These are phyloP conservation scores for Xylariaceae sp. DNA, from an alignment of 2,329 filamentous ascomycete species.

Conservation along the genomic window DNA sequence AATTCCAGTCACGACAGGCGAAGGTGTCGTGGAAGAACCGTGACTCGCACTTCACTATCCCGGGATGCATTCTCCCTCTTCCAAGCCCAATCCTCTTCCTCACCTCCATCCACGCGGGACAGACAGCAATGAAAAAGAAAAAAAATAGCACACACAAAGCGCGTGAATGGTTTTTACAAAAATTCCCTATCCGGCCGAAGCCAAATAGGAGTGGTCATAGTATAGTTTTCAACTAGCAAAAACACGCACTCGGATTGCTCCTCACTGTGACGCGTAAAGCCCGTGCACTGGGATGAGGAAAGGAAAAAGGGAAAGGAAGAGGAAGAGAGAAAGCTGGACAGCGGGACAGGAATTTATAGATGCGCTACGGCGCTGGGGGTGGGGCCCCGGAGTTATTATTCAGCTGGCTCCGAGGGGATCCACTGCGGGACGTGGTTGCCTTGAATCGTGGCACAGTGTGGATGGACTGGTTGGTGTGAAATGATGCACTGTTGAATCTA, in stretches of 20 bases:
- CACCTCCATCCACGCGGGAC: conserved; percentile 41
- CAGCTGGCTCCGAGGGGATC: neutral
- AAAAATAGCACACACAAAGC: conserved; percentile 4
- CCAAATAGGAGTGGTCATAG: conserved; percentile 70
- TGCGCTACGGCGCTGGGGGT: neutral
- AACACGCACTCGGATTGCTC: conserved; percentile 82
- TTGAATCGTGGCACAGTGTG: neutral
- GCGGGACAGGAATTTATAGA: conserved; percentile 16
- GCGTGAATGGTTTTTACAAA: conserved; percentile 53
- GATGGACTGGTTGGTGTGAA: too few species aligned
- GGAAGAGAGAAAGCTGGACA: conserved; percentile 2
- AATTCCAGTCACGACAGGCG: too few species aligned
- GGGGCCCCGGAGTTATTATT: too few species aligned
- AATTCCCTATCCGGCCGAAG: conserved; percentile 68
- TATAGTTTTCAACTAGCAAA: conserved; percentile 90
- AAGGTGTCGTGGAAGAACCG: too few species aligned
- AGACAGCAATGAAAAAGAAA: conserved; percentile 47
- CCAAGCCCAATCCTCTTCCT: conserved; percentile 40
- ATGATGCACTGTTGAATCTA: too few species aligned
- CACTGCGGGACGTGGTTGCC: neutral
- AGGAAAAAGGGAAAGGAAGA: conserved; percentile 28
- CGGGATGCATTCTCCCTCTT: too few species aligned
- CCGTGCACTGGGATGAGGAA: conserved; percentile 61
- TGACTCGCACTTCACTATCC: too few species aligned
- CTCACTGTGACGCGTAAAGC: conserved; percentile 81